phyloP scores from a whole-genome alignment of 2,329 filamentous ascomycete genomes.

The Penicillium sp. region DNA sequence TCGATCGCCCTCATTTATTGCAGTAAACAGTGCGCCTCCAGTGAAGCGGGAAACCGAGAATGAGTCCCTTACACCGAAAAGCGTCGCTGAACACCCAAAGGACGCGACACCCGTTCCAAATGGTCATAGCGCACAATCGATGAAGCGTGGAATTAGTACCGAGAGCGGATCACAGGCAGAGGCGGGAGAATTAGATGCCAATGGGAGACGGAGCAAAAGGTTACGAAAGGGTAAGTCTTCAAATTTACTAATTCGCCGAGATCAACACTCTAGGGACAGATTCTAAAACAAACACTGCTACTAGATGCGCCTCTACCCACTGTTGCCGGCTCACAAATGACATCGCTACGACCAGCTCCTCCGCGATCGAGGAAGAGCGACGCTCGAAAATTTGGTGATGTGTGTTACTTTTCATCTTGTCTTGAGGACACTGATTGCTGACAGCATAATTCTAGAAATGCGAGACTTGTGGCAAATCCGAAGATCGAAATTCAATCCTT shows the following conservation, averaged over 20 bases:
- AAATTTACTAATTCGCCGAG: slow-evolving; percentile 24
- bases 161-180: slow-evolving; percentile 53
- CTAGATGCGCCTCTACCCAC: slow-evolving; percentile 66
- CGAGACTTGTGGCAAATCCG: slow-evolving; percentile 81
- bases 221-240: slow-evolving; percentile 74
- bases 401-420: slow-evolving; percentile 36
- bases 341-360: slow-evolving; percentile 81
- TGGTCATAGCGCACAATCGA: slow-evolving; percentile 57
- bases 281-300: slow-evolving; percentile 8
- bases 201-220: slow-evolving; percentile 85
- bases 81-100: slow-evolving; percentile 67
- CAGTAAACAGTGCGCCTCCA: slow-evolving; percentile 44
- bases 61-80: slow-evolving; percentile 64
- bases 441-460: slow-evolving; percentile 66
- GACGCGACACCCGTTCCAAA: slow-evolving; percentile 62
- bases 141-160: slow-evolving; percentile 79
- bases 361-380: slow-evolving; percentile 60
- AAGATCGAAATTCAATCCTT: slow-evolving; percentile 72
- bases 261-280: not conserved
- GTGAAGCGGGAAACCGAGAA: slow-evolving; percentile 60
- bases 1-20: slow-evolving; percentile 49
- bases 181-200: slow-evolving; percentile 64
- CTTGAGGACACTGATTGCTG: slow-evolving; percentile 28
- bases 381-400: slow-evolving; percentile 63
- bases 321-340: slow-evolving; percentile 96